These are phyloP conservation scores for Cercospora sojina DNA, from an alignment of 2,329 filamentous ascomycete species.

Conservation along the genomic window DNA sequence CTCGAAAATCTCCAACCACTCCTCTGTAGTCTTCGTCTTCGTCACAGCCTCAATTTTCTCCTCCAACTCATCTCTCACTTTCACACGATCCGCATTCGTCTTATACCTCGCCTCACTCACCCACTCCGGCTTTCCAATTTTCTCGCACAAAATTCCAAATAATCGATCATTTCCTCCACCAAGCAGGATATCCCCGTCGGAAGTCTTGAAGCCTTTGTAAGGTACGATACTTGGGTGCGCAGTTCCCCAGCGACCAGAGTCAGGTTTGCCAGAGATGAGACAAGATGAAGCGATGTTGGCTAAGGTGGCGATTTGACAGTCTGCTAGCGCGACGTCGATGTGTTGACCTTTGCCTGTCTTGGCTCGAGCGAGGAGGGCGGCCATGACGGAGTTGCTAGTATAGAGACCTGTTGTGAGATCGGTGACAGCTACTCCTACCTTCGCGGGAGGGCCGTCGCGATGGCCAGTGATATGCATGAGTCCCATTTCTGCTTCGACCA, in stretches of 20 bases:
- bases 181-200: constrained; percentile 62
- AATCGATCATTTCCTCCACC: constrained; percentile 64
- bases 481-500: constrained; percentile 98
- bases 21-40: constrained; percentile 71
- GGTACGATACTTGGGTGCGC: constrained; percentile 98
- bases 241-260: constrained; percentile 90
- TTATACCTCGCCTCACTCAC: constrained; percentile 56
- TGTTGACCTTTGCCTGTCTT: constrained; percentile 82
- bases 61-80: constrained; percentile 75
- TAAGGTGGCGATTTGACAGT: constrained; percentile 91
- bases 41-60: constrained; percentile 74
- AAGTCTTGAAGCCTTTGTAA: constrained; percentile 75
- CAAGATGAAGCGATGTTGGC: constrained; percentile 95
- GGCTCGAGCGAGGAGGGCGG: constrained; percentile 74
- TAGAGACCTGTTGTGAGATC: constrained; percentile 95
- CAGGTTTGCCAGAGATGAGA: constrained; percentile 81
- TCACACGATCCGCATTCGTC: constrained; percentile 60
- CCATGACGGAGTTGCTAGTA: constrained; percentile 93
- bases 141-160: constrained; percentile 60
- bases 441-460: constrained; percentile 85
- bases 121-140: constrained; percentile 59
- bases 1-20: constrained; percentile 85
- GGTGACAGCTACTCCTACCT: constrained; percentile 95
- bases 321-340: constrained; percentile 85
- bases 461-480: constrained; percentile 97